phyloP scores from a whole-genome alignment of 2,329 filamentous ascomycete genomes.

The Aspergillus tamarii region DNA sequence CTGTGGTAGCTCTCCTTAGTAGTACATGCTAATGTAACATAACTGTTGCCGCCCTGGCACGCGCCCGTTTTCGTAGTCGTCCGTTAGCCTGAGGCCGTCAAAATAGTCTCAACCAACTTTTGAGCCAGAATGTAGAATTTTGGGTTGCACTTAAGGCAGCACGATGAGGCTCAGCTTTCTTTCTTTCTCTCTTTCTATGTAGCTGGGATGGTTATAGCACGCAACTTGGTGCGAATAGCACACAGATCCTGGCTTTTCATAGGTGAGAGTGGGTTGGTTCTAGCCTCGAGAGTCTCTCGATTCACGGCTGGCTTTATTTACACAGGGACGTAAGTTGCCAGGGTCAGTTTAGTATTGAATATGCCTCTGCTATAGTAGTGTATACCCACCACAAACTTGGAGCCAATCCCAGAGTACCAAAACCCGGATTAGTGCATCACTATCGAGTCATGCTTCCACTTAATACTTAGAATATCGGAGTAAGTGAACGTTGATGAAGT shows the following conservation, averaged over 20 bases:
- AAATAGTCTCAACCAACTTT: not conserved
- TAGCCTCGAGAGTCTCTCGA: not conserved
- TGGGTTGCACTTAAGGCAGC: not conserved
- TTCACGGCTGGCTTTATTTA: not conserved
- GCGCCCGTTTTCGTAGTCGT: not conserved
- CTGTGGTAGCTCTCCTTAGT: not conserved
- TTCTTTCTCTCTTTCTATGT: not conserved
- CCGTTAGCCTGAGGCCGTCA: not conserved
- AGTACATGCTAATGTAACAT: not conserved
- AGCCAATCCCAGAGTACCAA: not conserved
- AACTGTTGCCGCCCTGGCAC: not conserved
- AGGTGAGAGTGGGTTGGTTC: not conserved
- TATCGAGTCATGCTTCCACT: not conserved
- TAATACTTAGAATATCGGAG: not conserved
- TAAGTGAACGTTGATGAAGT: not conserved
- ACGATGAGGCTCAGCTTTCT: not conserved
- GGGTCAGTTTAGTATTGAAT: not conserved
- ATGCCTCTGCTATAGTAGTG: not conserved
- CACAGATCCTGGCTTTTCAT: not conserved
- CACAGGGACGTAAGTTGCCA: not conserved
- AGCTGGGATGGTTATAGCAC: not conserved
- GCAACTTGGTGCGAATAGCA: not conserved
- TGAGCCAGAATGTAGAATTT: not conserved
- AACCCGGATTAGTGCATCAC: not conserved
- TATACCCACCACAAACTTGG: not conserved